Evolutionary conservation across 2,329 filamentous ascomycete genomes (phyloP).

Genomic region (Penicillium sp.): DNA sequence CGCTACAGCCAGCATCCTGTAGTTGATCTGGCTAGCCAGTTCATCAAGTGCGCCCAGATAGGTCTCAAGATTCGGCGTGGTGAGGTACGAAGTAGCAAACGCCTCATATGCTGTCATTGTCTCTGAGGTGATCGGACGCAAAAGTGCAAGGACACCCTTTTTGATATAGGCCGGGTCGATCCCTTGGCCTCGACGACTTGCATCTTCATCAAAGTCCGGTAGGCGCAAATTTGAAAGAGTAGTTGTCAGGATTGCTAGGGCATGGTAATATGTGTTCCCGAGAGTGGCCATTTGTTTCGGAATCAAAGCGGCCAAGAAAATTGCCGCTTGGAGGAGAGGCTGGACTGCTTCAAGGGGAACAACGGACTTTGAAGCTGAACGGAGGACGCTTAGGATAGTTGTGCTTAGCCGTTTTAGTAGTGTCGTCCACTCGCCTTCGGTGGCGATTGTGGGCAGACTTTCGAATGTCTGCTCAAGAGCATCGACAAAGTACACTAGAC

Average conservation of each 20-base stretch:
- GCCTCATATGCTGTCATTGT: constrained; percentile 44
- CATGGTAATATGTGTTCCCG: constrained; percentile 37
- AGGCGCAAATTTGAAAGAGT: constrained; percentile 19
- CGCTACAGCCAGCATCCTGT: constrained; percentile 44
- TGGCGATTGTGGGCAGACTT: constrained; percentile 34
- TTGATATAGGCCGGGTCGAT: constrained; percentile 25
- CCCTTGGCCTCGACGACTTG: not conserved
- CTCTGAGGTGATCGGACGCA: constrained; percentile 41
- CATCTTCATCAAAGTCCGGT: not conserved
- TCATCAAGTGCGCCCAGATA: constrained; percentile 37
- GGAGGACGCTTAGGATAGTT: constrained; percentile 33
- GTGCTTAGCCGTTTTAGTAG: constrained; percentile 37
- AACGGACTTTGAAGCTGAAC: constrained; percentile 12
- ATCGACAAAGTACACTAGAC: constrained; percentile 43
- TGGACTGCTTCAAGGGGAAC: constrained; percentile 18
- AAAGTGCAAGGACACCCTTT: constrained; percentile 38
- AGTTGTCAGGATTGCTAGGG: constrained; percentile 35
- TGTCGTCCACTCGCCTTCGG: constrained; percentile 40
- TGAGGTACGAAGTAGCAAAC: constrained; percentile 45
- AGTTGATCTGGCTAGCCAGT: constrained; percentile 48
- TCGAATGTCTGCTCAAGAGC: constrained; percentile 39
- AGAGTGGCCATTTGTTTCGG: constrained; percentile 39
- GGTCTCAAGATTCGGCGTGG: constrained; percentile 38
- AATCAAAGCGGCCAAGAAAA: constrained; percentile 36
- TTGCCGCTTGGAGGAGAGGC: constrained; percentile 33